Evolutionary conservation across 202 grass and related monocot species (phyloP).

Genomic region (Sporobolus alterniflorus): DNA sequence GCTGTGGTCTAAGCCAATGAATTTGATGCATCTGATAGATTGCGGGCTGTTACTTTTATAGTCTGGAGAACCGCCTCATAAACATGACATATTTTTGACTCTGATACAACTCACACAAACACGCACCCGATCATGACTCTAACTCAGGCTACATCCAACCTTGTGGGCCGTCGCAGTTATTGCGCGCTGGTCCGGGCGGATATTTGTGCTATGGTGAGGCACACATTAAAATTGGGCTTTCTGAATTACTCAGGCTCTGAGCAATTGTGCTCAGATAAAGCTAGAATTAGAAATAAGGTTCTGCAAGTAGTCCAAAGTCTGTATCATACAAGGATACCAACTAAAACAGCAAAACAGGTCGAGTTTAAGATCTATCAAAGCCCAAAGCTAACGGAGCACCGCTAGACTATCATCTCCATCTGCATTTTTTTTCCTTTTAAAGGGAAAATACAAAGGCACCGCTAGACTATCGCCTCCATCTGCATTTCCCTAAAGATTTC

Average conservation of each 20-base stretch:
- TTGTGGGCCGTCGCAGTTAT: too few relatives aligned
- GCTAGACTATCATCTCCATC: background rate
- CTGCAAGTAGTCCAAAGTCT: background rate
- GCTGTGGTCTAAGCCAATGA: too few relatives aligned
- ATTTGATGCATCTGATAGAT: too few relatives aligned
- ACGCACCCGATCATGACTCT: too few relatives aligned
- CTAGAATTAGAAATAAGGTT: background rate
- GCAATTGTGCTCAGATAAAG: background rate
- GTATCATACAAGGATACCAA: background rate
- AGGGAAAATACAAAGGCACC: background rate
- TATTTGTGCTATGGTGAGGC: too few relatives aligned
- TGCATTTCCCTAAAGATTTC: background rate
- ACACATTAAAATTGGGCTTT: background rate
- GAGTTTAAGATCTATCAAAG: background rate
- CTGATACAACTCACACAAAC: too few relatives aligned
- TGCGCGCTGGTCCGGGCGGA: too few relatives aligned
- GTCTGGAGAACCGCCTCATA: too few relatives aligned
- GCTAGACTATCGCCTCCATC: background rate
- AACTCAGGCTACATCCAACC: too few relatives aligned
- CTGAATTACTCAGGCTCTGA: background rate
- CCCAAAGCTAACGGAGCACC: background rate
- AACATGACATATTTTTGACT: too few relatives aligned
- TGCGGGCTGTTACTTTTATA: too few relatives aligned
- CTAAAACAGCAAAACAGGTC: background rate
- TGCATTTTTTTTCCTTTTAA: background rate